These are phyloP conservation scores for Syncephalastrum contaminatum DNA, from an alignment of 371 early-diverging fungal genomes.

Conservation along the genomic window DNA sequence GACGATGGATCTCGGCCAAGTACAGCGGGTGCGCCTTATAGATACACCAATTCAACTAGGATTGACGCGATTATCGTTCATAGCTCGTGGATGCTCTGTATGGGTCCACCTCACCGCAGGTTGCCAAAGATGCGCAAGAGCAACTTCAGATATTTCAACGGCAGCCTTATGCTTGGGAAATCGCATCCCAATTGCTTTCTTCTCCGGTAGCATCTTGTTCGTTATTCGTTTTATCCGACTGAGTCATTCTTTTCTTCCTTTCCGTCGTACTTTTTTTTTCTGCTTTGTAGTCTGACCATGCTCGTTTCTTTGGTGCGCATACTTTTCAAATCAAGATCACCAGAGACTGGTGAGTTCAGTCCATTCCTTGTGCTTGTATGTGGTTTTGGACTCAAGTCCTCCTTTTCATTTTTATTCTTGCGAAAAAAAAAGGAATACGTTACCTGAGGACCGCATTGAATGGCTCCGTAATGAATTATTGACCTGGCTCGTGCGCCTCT, in stretches of 20 bases:
- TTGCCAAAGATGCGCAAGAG: conserved; percentile 61
- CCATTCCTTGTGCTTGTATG: too few relatives aligned
- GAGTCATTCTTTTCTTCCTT: neutral
- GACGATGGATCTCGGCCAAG: too few relatives aligned
- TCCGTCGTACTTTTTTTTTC: too few relatives aligned
- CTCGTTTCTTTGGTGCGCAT: conserved; percentile 84
- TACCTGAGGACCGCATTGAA: conserved; percentile 58
- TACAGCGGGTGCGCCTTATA: too few relatives aligned
- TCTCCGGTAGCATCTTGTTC: conserved; percentile 36
- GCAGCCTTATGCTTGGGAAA: conserved; percentile 72
- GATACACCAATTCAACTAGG: too few relatives aligned
- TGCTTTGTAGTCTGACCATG: conserved; percentile 54
- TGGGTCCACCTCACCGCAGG: conserved; percentile 35
- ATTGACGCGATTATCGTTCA: too few relatives aligned
- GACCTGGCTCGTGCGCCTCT: conserved; percentile 56
- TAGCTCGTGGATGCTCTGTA: conserved; percentile 53
- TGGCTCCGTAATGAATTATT: conserved; percentile 67
- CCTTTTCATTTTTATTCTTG: neutral
- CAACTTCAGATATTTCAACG: conserved; percentile 70
- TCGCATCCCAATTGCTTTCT: conserved; percentile 64
- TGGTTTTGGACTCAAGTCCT: neutral
- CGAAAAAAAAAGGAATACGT: conserved; percentile 48
- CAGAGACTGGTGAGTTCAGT: conserved; percentile 66
- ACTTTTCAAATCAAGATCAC: conserved; percentile 80
- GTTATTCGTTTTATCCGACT: neutral